phyloP scores from a whole-genome alignment of 345 rosid species.

The Gossypium sturtianum region DNA sequence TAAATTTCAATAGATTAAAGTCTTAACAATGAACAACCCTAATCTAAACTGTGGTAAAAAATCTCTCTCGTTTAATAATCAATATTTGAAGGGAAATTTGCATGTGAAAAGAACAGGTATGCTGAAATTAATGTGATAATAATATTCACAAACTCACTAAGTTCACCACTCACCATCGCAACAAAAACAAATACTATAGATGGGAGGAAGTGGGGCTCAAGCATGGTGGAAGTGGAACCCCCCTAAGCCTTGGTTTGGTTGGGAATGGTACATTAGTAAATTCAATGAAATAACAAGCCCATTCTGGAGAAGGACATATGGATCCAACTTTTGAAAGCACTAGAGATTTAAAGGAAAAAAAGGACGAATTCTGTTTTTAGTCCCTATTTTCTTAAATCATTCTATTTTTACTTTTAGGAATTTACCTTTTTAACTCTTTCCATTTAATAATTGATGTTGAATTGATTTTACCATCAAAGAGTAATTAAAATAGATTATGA shows the following conservation, averaged over 20 bases:
- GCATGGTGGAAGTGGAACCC: too few species aligned
- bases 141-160: too few species aligned
- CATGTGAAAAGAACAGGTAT: too few species aligned
- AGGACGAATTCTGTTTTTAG: background rate
- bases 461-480: background rate
- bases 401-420: background rate
- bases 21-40: too few species aligned
- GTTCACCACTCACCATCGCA: too few species aligned
- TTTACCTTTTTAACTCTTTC: background rate
- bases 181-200: too few species aligned
- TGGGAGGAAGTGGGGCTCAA: background rate
- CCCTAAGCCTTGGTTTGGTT: background rate
- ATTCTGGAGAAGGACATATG: background rate
- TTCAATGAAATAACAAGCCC: constrained; percentile 3
- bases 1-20: too few species aligned
- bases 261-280: background rate
- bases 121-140: too few species aligned
- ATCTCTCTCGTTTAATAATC: background rate
- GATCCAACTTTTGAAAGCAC: constrained; percentile 1
- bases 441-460: background rate
- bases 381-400: background rate
- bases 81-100: too few species aligned
- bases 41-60: background rate
- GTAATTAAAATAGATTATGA: background rate
- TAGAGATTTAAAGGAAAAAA: background rate